A percentile compares a stretch with the other conserved stretches of the same genome.
Conservation (phyloP, 202 grass and related monocot genomes). For the Elaeis oleifera region DNA sequence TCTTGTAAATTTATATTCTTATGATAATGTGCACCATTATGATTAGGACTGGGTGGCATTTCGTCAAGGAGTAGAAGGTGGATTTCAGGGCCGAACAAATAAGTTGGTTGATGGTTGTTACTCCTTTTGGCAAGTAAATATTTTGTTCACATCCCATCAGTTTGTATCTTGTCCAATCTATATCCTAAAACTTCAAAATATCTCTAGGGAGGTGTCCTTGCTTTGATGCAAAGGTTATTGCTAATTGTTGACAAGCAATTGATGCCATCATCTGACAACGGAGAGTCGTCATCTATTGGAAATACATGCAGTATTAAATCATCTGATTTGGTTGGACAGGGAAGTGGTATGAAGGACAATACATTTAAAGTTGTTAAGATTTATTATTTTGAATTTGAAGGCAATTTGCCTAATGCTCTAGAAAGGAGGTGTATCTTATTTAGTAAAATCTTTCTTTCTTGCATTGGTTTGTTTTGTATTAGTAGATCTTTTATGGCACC, state of each 20-base stretch:
- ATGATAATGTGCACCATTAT: background rate
- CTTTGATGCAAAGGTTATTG: constrained; percentile 67
- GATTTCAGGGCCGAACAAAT: constrained; percentile 94
- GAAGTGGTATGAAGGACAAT: background rate
- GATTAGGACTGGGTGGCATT: constrained; percentile 68
- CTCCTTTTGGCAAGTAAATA: constrained; percentile 95
- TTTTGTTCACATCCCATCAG: constrained; percentile 12
- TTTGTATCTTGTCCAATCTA: constrained; percentile 11
- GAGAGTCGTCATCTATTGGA: constrained; percentile 6
- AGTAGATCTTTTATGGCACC: too few relatives aligned
- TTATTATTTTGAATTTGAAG: too few relatives aligned
- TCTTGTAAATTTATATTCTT: too few relatives aligned
- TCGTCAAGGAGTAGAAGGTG: constrained; percentile 89
- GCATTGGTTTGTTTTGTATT: too few relatives aligned
- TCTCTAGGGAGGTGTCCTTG: constrained; percentile 67
- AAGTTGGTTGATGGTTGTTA: constrained; percentile 99
- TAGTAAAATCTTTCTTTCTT: too few relatives aligned
- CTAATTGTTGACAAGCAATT: constrained; percentile 38
- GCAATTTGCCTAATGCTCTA: too few relatives aligned
- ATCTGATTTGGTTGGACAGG: constrained; percentile 18
- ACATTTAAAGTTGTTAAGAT: too few relatives aligned
- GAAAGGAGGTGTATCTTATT: too few relatives aligned
- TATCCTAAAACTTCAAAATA: constrained; percentile 18
- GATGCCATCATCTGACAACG: constrained; percentile 27
- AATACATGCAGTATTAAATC: constrained; percentile 21